A percentile compares a stretch with the other conserved stretches of the same genome.
These are phyloP conservation scores for Lachnellula arida DNA, from an alignment of 2,329 filamentous ascomycete genomes.

Conservation along the genomic window DNA sequence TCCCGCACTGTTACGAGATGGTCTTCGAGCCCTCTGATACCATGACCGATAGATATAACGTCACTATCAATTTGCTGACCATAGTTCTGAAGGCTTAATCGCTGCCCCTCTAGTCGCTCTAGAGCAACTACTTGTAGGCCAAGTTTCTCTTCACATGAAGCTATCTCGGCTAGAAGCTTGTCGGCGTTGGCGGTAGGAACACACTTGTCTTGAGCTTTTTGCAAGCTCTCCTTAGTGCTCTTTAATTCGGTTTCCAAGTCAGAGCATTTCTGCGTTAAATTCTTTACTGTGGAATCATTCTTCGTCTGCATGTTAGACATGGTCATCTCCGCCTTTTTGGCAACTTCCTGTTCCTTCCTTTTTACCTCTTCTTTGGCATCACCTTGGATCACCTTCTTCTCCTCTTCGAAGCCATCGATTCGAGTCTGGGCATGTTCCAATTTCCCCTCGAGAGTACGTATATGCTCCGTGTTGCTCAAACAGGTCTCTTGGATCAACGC, in stretches of 20 bases:
- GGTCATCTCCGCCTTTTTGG: conserved; percentile 13
- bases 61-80: neutral
- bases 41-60: neutral
- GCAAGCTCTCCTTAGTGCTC: conserved; percentile 2
- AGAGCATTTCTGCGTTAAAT: conserved; percentile 9
- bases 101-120: conserved; percentile 7
- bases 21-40: neutral
- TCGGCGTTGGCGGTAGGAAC: neutral
- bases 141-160: conserved; percentile 11
- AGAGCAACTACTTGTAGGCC: conserved; percentile 7
- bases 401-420: conserved; percentile 25
- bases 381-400: conserved; percentile 21
- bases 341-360: conserved; percentile 13
- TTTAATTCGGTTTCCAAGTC: conserved; percentile 9
- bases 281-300: conserved; percentile 14
- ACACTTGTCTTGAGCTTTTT: conserved; percentile 2
- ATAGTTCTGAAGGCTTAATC: neutral
- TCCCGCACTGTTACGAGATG: neutral
- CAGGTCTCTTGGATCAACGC: conserved; percentile 6
- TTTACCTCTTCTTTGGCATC: conserved; percentile 27
- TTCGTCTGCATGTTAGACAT: conserved; percentile 13
- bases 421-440: conserved; percentile 13
- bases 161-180: conserved; percentile 6
- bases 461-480: conserved; percentile 8
- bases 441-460: conserved; percentile 10